Evolutionary conservation across 2,329 filamentous ascomycete species (phyloP), one percentile per base, ranked within the genome.

Genomic region (Xylariaceae sp.): DNA sequence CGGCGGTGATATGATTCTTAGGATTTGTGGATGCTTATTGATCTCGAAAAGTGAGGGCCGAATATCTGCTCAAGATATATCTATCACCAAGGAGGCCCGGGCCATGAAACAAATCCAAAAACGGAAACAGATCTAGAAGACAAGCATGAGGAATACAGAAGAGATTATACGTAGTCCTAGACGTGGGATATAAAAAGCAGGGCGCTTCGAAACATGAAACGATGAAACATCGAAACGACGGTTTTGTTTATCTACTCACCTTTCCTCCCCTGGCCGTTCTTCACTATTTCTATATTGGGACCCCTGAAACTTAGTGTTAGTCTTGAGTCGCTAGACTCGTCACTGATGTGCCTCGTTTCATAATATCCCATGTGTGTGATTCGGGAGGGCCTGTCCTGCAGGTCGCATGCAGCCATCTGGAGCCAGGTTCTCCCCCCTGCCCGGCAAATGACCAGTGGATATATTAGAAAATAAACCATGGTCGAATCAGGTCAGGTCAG

Each of bases 181-280:
- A 10, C 32, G 14, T 16, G 45, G 48, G 55, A 53, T 60, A 63
- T 59, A 63, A 61, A 61, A 59, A 59, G 56, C 60, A 64, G 54
- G 64, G 64, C 60, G 54, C 55, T 60, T 62, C 54, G 61, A 65
- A 64, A 63, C 56, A 62, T 62, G 59, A 64, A 64, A 67, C 60
- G 54, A 59, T 44, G 45, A 52, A 46, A 52, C 20, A 56, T 44
- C 14, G 32, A 57, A 57, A 56, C 40, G 44, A 52, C 14, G 49
- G 52, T 56, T 54, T 58, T 61, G 56, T 54, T 55, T 59, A 26
- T 52, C 3, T 37, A 12, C 32, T 12, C 5, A 16, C 32, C 44
- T 46, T 44, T 44, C 42, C n/a, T 16, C 10, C 41, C 50, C 52
- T 51, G 57, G 41, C 41, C 40, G n/a, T 60, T 57, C 44, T 49